Evolutionary conservation across 495 filamentous ascomycete genomes (phyloP), one percentile per base, ranked within the genome.

Genomic region (Lichenothelia convexa): DNA sequence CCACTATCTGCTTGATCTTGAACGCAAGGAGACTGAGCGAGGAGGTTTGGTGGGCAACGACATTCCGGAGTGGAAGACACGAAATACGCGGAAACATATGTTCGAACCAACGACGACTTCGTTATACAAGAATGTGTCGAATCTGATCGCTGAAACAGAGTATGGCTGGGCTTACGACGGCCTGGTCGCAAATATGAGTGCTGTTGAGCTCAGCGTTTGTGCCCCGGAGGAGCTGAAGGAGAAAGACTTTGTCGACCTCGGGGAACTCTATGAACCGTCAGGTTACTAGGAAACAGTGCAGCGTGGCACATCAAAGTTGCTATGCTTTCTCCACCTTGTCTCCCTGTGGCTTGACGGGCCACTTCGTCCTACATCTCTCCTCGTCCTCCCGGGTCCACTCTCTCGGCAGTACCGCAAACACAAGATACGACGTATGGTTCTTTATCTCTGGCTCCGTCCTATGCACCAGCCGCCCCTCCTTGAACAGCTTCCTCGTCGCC

Each of bases 361-460:
- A 87, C 40, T 61, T 67, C 39, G 60, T 65, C 31, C 58, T 55
- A 20, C 73, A 79, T 12, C 57, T 63, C n/a, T 64, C 61, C 57
- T 99, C 89, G 46, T 93, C 79, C 44, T 78, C 80, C 33, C 71
- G 76, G 0, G 60, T 73, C 91, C 89, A 95, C 35, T 78, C 76
- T 34, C 71, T 62, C 9, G 91, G 91, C 36, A 99, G 57, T 4
- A 89, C 59, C 1, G 91, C 89, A 67, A 99, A 97, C 4, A 91
- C 78, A 12, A 99, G 65, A 55, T 95, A 99, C 9, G 75, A 83
- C 0, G 89, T 99, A 56, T 99, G 89, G 7, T 73, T 85, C 67
- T 93, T 93, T 21, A 94, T 55, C 58, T 99, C 86, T 1, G 73
- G 64, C 58, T 95, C 89, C 4, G 75, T 68, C 18, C 84, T 70